Base-by-base conservation (phyloP, 768 basidiomycete genomes). In the Psilocybe cyanescens region DNA sequence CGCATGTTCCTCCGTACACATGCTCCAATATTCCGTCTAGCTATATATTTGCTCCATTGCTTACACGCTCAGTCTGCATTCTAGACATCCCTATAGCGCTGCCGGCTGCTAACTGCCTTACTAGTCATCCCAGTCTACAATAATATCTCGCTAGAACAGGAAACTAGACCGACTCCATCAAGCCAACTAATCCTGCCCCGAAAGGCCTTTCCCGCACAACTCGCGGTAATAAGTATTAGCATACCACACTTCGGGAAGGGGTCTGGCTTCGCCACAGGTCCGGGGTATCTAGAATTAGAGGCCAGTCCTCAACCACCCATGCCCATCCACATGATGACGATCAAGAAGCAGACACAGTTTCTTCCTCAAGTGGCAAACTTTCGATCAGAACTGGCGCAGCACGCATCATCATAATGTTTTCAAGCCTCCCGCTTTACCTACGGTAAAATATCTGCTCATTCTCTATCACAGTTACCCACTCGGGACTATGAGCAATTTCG, bases 281-380 rank as follows among this genome's bases (percentile, higher is more conserved):
- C 57, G 64, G 64, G 63, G 58, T 60, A 53, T 60, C 45, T 60
- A 64, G 55, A 29, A 58, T 28, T 50, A 19, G 19, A 37, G 14
- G 33, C 41, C 50, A 39, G 29, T 29, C 31, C 53, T 19, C 24
- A 37, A 39, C 17, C 39, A 30, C 58, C 41, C 14, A 28, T 49
- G 9, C 28, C 9, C 35, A 35, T 37, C 58, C 63, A 65, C 59
- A 65, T 65, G 63, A 65, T 65, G 63, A 58, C 60, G 41, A 44
- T 44, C 41, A 44, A 44, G 37, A 45, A 41, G 7, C 39, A 24
- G 31, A 57, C 47, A 31, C 46, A 57, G 46, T 47, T 47, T 48
- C 46, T 50, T 49, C 47, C 33, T 49, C 47, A 37, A 49, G 33
- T 19, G 30, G 33, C 9, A 7, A 35, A 35, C 7, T 35, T 35